These are phyloP conservation scores for Trichocladium uniseriatum DNA, from an alignment of 495 filamentous ascomycete genomes.

Conservation along the genomic window DNA sequence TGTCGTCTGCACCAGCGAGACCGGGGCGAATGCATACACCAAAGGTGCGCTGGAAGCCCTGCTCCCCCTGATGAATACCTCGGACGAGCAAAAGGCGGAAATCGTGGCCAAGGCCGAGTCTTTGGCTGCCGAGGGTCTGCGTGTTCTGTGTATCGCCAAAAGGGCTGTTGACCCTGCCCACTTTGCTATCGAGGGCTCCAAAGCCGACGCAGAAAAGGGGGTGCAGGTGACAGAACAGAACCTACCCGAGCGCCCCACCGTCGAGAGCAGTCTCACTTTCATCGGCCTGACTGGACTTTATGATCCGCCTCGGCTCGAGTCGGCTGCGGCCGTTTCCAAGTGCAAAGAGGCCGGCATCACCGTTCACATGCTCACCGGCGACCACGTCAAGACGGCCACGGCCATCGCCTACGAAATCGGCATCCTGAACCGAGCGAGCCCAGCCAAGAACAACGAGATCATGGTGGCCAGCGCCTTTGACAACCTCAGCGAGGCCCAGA, in stretches of 20 bases:
- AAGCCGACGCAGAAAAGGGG: constrained; percentile 8
- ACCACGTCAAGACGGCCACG: constrained; percentile 64
- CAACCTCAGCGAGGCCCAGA: constrained; percentile 46
- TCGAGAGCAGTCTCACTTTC: constrained; percentile 50
- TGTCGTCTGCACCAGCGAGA: constrained; percentile 48
- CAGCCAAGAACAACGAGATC: constrained; percentile 43
- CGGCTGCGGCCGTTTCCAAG: constrained; percentile 51
- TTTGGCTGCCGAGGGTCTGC: constrained; percentile 62
- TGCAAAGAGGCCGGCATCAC: constrained; percentile 62
- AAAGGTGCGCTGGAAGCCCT: constrained; percentile 76
- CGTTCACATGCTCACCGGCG: constrained; percentile 78
- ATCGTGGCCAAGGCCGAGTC: constrained; percentile 51
- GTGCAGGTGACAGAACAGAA: constrained; percentile 7
- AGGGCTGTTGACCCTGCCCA: constrained; percentile 20
- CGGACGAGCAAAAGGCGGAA: constrained; percentile 47
- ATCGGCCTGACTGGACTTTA: constrained; percentile 61
- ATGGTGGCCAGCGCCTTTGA: constrained; percentile 57
- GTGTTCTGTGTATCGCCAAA: constrained; percentile 68
- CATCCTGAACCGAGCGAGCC: constrained; percentile 49
- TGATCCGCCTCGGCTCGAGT: constrained; percentile 62
- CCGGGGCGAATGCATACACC: constrained; percentile 47
- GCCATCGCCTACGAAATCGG: constrained; percentile 69
- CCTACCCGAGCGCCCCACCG: constrained; percentile 28
- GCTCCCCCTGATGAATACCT: constrained; percentile 51
- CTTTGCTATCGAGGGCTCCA: not conserved